Conservation (phyloP, 2,329 filamentous ascomycete species). For the Penicillium sp. region DNA sequence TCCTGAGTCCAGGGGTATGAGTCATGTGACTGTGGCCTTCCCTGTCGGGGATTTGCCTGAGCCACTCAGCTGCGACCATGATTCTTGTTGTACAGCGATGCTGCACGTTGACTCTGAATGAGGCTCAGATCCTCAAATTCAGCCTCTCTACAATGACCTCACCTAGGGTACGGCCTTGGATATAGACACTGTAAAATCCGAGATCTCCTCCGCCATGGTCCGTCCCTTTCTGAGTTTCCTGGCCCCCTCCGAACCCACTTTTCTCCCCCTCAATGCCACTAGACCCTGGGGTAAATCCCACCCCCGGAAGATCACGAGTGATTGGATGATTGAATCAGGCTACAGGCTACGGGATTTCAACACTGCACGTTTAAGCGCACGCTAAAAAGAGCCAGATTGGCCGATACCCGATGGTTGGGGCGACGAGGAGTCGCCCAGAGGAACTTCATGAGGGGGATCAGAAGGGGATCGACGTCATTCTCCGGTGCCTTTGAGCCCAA, state of each 20-base stretch:
- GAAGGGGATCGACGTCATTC: conserved; percentile 23
- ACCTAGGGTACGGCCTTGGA: neutral
- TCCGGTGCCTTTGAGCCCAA: conserved; percentile 9
- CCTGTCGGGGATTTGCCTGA: neutral
- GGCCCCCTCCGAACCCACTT: neutral
- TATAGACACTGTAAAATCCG: neutral
- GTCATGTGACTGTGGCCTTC: neutral
- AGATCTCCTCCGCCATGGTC: neutral
- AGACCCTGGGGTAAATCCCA: neutral
- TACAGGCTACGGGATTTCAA: conserved; percentile 5
- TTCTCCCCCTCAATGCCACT: neutral
- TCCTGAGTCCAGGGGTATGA: neutral
- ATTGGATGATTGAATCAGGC: neutral
- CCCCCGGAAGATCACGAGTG: neutral
- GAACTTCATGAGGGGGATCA: neutral
- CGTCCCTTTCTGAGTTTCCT: neutral
- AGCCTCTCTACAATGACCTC: neutral
- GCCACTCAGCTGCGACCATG: neutral
- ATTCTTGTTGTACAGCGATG: neutral
- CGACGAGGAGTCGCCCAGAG: neutral
- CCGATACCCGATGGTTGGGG: conserved; percentile 17
- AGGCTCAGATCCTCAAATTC: neutral
- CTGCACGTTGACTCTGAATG: neutral
- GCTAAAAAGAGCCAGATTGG: conserved; percentile 2
- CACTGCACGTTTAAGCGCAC: conserved; percentile 1